These are phyloP conservation scores for Apiotrichum porosum DNA, from an alignment of 1,284 basidiomycete species.

Conservation along the genomic window DNA sequence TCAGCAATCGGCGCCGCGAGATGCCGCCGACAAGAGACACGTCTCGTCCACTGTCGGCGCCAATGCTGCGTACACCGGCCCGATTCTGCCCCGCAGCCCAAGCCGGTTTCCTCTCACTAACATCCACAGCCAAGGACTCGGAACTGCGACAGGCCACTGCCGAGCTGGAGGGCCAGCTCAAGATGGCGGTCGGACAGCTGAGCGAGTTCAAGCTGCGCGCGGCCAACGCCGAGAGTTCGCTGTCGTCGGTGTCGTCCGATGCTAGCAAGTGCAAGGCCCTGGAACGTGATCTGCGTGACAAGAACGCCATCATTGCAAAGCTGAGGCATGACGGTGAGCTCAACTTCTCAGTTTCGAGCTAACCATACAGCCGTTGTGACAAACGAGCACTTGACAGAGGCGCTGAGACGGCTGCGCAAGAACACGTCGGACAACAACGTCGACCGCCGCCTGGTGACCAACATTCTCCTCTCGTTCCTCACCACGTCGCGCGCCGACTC, in stretches of 20 bases:
- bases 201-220: constrained; percentile 83
- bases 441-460: constrained; percentile 86
- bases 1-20: no score
- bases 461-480: constrained; percentile 89
- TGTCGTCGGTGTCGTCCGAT: constrained; percentile 69
- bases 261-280: constrained; percentile 63
- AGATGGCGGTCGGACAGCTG: constrained; percentile 64
- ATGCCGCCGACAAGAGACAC: no score
- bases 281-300: constrained; percentile 89
- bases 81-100: no score
- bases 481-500: constrained; percentile 82
- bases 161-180: constrained; percentile 72
- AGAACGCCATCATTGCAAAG: constrained; percentile 84
- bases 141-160: constrained; percentile 66
- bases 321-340: constrained; percentile 82
- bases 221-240: constrained; percentile 66
- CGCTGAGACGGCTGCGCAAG: constrained; percentile 82
- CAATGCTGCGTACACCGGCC: no score
- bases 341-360: background rate
- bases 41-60: background rate
- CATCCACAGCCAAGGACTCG: constrained; percentile 51
- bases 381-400: constrained; percentile 96
- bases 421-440: constrained; percentile 84
- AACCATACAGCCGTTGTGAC: constrained; percentile 72
- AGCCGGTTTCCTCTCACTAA: no score